Percentiles rank a stretch among this genome's conserved stretches.
Conservation (phyloP, 139 green algal genomes). For the Coelastrella sp. region DNA sequence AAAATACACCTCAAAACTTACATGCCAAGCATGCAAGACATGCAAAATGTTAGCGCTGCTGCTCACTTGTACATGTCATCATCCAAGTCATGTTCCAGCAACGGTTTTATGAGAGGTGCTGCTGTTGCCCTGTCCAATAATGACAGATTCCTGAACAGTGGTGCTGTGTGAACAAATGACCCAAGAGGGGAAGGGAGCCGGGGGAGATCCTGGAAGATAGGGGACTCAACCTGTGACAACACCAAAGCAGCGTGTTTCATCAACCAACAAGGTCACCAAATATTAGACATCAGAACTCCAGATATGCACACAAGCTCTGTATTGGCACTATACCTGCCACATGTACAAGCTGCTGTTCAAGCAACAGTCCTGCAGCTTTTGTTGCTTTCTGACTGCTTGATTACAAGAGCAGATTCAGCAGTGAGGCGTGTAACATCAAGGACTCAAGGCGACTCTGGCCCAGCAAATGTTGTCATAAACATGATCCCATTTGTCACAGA, state of each 20-base stretch:
- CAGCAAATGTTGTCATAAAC: too few relatives aligned
- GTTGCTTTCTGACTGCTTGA: too few relatives aligned
- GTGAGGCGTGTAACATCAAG: too few relatives aligned
- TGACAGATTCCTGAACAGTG: constrained; percentile 71
- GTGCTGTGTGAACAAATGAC: constrained; percentile 80
- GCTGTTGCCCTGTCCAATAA: constrained; percentile 67
- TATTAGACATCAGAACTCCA: background rate
- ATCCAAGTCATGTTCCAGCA: constrained; percentile 78
- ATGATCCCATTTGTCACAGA: background rate
- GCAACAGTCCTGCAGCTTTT: too few relatives aligned
- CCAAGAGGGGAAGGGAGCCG: constrained; percentile 80
- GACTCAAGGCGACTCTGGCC: too few relatives aligned
- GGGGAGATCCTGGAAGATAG: constrained; percentile 73
- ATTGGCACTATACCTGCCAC: too few relatives aligned
- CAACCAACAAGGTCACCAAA: background rate
- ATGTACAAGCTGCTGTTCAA: too few relatives aligned
- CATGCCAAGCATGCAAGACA: too few relatives aligned
- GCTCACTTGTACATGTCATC: constrained; percentile 67
- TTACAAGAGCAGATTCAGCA: too few relatives aligned
- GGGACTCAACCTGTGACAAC: constrained; percentile 62
- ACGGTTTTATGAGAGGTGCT: constrained; percentile 71
- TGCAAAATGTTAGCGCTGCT: too few relatives aligned
- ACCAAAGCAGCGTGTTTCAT: background rate
- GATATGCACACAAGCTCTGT: background rate
- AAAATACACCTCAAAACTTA: too few relatives aligned